Conservation (phyloP, 108 stramenopile species). For the Pseudonitzschia multiseries region DNA sequence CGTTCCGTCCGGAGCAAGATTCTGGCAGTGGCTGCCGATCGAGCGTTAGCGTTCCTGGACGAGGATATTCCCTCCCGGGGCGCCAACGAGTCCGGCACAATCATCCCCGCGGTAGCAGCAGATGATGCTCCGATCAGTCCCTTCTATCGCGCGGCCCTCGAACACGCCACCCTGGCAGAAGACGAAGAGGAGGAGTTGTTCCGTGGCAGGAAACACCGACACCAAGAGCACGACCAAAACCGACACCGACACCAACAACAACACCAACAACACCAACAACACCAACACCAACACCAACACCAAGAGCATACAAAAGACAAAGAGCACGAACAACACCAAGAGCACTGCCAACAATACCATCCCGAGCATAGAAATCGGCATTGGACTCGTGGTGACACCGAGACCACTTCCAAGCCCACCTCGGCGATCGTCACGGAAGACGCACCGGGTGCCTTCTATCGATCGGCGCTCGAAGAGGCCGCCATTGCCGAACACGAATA, state of each 20-base stretch:
- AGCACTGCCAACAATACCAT: background rate
- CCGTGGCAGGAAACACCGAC: background rate
- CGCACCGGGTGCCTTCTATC: constrained; percentile 3
- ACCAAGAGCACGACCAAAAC: background rate
- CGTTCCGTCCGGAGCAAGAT: too few relatives aligned
- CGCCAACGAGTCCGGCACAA: background rate
- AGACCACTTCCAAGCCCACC: too few relatives aligned
- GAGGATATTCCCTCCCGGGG: background rate
- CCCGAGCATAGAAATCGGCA: too few relatives aligned
- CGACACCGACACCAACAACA: too few relatives aligned
- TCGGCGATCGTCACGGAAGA: background rate
- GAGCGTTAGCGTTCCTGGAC: too few relatives aligned
- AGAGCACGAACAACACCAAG: background rate
- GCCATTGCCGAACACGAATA: background rate
- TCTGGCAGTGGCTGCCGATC: too few relatives aligned
- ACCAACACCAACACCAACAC: background rate
- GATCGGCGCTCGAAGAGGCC: constrained; percentile 8
- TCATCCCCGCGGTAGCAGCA: background rate
- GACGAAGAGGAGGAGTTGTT: constrained; percentile 8
- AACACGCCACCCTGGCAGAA: background rate
- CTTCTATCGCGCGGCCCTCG: constrained; percentile 8
- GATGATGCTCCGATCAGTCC: background rate
- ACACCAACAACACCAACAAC: too few relatives aligned
- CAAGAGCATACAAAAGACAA: background rate
- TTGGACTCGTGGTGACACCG: too few relatives aligned